Evolutionary conservation across 1,284 basidiomycete species (phyloP).

Genomic region (Cryptococcus sp.): DNA sequence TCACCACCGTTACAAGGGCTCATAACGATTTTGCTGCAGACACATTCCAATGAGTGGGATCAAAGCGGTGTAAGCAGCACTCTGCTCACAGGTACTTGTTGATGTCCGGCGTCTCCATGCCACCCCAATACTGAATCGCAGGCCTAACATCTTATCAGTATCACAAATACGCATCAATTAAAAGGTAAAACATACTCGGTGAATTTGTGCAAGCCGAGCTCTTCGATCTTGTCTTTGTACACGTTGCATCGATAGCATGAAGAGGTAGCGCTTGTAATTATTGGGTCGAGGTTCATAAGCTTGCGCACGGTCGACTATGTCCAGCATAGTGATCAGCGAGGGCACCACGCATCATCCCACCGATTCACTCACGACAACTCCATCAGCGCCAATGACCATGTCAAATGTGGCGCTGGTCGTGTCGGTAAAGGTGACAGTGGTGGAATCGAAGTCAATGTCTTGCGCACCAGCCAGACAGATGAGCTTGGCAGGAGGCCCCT

Average conservation of each 20-base stretch:
- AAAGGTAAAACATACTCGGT: conserved; percentile 28
- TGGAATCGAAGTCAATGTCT: conserved; percentile 39
- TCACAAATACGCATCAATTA: too few species aligned
- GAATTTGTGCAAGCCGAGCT: conserved; percentile 46
- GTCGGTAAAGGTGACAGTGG: conserved; percentile 46
- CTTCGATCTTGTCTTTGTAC: conserved; percentile 34
- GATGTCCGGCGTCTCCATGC: conserved; percentile 28
- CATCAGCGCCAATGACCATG: conserved; percentile 51
- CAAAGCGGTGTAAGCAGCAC: background rate
- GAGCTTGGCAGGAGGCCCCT: conserved; percentile 34
- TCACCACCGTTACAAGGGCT: conserved; percentile 45
- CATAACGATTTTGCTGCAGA: conserved; percentile 54
- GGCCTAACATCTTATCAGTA: conserved; percentile 3
- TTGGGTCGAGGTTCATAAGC: conserved; percentile 37
- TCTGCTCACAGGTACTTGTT: conserved; percentile 30
- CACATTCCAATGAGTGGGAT: background rate
- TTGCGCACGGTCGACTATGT: conserved; percentile 33
- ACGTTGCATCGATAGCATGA: conserved; percentile 55
- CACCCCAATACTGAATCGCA: conserved; percentile 54
- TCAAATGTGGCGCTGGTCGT: conserved; percentile 43
- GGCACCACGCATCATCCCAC: too few species aligned
- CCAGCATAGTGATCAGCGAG: background rate
- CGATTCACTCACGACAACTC: conserved; percentile 40
- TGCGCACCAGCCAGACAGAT: conserved; percentile 46
- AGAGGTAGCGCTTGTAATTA: conserved; percentile 45